Conservation (phyloP, 164 flowering plant genomes). For the Macadamia tetraphylla region DNA sequence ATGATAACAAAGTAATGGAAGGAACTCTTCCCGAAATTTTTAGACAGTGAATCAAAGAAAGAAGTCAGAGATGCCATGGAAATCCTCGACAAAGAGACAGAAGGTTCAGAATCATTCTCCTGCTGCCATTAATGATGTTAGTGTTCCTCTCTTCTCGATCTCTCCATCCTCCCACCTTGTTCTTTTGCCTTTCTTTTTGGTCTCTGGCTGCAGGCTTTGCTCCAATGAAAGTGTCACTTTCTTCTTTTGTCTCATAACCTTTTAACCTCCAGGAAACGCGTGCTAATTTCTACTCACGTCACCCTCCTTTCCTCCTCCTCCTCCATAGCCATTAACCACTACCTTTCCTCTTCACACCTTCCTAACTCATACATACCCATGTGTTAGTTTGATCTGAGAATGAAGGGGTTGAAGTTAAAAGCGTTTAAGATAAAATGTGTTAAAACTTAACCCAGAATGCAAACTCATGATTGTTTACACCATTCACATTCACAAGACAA, state of each 20-base stretch:
- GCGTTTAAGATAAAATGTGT: too few species aligned
- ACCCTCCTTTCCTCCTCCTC: conserved; percentile 1
- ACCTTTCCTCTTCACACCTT: too few species aligned
- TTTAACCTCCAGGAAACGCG: conserved; percentile 27
- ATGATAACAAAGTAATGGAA: background rate
- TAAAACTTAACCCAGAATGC: too few species aligned
- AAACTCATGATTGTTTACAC: conserved; percentile 74
- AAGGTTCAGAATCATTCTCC: conserved; percentile 23
- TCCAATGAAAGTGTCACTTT: conserved; percentile 15
- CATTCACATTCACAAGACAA: conserved; percentile 67
- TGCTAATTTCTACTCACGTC: conserved; percentile 19
- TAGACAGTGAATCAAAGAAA: background rate
- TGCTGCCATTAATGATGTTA: too few species aligned
- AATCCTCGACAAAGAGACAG: conserved; percentile 54
- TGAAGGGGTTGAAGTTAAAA: too few species aligned
- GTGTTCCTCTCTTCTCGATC: too few species aligned
- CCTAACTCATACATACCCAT: too few species aligned
- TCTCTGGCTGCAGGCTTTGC: conserved; percentile 11
- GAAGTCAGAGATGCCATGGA: conserved; percentile 32
- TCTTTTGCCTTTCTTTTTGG: background rate
- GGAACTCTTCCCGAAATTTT: background rate
- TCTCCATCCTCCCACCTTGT: too few species aligned
- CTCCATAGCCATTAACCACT: background rate
- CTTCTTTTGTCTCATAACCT: conserved; percentile 8
- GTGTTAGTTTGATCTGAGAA: too few species aligned